Percentiles rank a stretch among this genome's conserved stretches.
Conservation (phyloP, 2,329 filamentous ascomycete species). For the Lachnellula subtilissima region DNA sequence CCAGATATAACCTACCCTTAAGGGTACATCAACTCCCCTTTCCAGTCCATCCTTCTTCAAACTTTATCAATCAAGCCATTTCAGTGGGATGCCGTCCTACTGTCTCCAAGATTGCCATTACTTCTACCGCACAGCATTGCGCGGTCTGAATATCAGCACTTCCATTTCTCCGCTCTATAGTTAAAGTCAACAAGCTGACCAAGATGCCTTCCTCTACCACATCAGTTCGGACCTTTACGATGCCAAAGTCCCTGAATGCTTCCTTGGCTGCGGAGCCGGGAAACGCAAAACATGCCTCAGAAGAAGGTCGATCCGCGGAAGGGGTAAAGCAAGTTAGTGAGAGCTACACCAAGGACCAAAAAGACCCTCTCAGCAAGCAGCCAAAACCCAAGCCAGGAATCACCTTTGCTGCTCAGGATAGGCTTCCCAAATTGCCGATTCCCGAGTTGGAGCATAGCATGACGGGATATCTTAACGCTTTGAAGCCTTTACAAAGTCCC, state of each 20-base stretch:
- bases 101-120: slow-evolving; percentile 86
- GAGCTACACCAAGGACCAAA: slow-evolving; percentile 42
- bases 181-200: slow-evolving; percentile 46
- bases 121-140: slow-evolving; percentile 85
- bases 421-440: slow-evolving; percentile 86
- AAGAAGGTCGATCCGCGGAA: slow-evolving; percentile 38
- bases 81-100: slow-evolving; percentile 64
- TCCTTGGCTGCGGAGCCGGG: slow-evolving; percentile 48
- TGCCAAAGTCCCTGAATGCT: slow-evolving; percentile 68
- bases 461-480: slow-evolving; percentile 70
- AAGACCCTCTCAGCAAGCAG: slow-evolving; percentile 43
- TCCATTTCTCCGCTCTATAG: slow-evolving; percentile 71
- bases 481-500: slow-evolving; percentile 74
- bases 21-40: background rate
- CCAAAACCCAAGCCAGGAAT: slow-evolving; percentile 57
- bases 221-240: slow-evolving; percentile 66
- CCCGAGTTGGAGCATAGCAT: slow-evolving; percentile 78
- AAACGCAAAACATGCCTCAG: slow-evolving; percentile 15
- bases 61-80: background rate
- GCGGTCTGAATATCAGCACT: slow-evolving; percentile 78
- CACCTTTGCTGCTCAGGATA: slow-evolving; percentile 86
- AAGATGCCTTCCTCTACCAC: slow-evolving; percentile 55
- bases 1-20: slow-evolving; percentile 22
- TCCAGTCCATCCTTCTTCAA: background rate
- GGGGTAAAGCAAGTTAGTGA: slow-evolving; percentile 50